These are phyloP conservation scores for Alternaria arbusti DNA, from an alignment of 2,329 filamentous ascomycete species.

Conservation along the genomic window DNA sequence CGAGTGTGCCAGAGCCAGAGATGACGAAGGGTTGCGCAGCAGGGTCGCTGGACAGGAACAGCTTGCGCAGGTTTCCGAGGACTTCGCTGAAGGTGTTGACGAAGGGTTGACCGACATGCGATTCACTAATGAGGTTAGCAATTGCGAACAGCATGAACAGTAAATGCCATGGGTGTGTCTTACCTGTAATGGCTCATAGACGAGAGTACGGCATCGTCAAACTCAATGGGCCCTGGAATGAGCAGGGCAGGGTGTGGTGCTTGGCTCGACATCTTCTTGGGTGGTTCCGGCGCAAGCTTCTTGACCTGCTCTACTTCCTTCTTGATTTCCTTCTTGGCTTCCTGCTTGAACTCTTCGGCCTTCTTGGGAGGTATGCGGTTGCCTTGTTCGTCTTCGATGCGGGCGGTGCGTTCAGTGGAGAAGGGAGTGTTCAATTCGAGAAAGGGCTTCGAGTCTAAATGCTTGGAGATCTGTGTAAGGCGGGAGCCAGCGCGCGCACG, in stretches of 20 bases:
- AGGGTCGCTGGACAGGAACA: slow-evolving; percentile 88
- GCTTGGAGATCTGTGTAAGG: slow-evolving; percentile 66
- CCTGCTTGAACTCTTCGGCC: slow-evolving; percentile 8
- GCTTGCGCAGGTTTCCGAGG: slow-evolving; percentile 83
- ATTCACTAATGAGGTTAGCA: slow-evolving; percentile 68
- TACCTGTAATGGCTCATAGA: slow-evolving; percentile 95
- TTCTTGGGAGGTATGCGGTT: slow-evolving; percentile 25
- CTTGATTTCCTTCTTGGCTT: slow-evolving; percentile 8
- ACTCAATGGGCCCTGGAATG: slow-evolving; percentile 97
- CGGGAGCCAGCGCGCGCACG: slow-evolving; percentile 53
- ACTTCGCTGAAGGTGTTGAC: slow-evolving; percentile 91
- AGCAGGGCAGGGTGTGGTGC: slow-evolving; percentile 75
- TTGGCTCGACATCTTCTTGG: slow-evolving; percentile 61
- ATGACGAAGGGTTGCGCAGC: slow-evolving; percentile 89
- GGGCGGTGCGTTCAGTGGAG: slow-evolving; percentile 63
- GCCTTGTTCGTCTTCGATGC: slow-evolving; percentile 61
- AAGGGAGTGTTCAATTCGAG: slow-evolving; percentile 69
- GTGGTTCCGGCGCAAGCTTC: slow-evolving; percentile 22
- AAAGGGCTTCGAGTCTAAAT: slow-evolving; percentile 63
- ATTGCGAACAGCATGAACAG: background rate
- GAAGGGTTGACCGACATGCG: slow-evolving; percentile 88
- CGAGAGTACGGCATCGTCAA: slow-evolving; percentile 93
- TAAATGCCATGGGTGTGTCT: background rate
- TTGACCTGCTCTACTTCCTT: slow-evolving; percentile 8
- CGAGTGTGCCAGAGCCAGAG: slow-evolving; percentile 91